phyloP scores from a whole-genome alignment of 305 asterid species.

The Fraxinus paxiana region DNA sequence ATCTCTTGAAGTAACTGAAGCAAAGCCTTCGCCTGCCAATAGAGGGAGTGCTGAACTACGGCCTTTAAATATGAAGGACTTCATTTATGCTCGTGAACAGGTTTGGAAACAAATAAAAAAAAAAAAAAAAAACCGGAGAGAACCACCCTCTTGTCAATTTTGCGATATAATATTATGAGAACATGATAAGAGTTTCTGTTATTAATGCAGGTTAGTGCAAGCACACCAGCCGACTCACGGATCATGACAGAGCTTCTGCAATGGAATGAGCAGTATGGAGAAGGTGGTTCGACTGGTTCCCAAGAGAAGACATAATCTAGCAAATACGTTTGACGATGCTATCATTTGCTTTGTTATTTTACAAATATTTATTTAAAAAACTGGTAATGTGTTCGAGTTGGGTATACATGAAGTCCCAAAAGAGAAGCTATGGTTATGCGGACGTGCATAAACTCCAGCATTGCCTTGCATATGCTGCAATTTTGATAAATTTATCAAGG shows the following conservation, averaged over 20 bases:
- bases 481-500: neutral
- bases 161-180: neutral
- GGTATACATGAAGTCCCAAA: neutral
- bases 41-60: neutral
- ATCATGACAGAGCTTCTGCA: conserved; percentile 2
- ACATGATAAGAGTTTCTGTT: neutral
- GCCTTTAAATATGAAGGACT: conserved; percentile 20
- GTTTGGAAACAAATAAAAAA: neutral
- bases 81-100: conserved; percentile 10
- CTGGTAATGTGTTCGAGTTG: neutral
- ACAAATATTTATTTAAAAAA: too few species aligned
- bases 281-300: conserved; percentile 1
- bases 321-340: neutral
- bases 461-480: neutral
- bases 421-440: neutral
- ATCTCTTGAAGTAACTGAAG: neutral
- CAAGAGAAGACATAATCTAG: neutral
- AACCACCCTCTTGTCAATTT: neutral
- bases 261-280: conserved; percentile 13
- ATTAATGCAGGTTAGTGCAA: conserved; percentile 2
- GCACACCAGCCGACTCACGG: neutral
- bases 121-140: too few species aligned
- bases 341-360: neutral
- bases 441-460: neutral
- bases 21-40: neutral